phyloP scores from a whole-genome alignment of 2,329 filamentous ascomycete genomes.

The Colletotrichum sp. region DNA sequence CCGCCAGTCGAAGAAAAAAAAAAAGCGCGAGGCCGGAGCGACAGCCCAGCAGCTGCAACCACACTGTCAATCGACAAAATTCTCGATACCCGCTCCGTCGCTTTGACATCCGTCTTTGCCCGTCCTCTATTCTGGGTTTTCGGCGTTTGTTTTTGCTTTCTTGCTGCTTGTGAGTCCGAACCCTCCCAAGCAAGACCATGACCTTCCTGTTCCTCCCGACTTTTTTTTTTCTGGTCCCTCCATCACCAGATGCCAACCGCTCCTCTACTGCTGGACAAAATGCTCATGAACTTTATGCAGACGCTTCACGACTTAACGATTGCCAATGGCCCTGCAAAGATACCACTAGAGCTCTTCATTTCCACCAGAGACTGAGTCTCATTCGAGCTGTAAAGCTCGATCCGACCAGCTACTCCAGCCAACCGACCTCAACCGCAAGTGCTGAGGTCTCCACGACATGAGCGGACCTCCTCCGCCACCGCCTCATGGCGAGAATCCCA shows the following conservation, averaged over 20 bases:
- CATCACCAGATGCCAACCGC: neutral
- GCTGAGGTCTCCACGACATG: constrained; percentile 37
- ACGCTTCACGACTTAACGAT: constrained; percentile 34
- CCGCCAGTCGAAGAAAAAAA: neutral
- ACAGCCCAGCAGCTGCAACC: neutral
- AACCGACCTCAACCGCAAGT: constrained; percentile 13
- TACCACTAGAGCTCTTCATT: constrained; percentile 35
- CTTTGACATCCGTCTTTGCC: constrained; percentile 6
- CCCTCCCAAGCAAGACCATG: neutral
- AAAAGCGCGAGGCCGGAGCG: constrained; percentile 4
- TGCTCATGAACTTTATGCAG: constrained; percentile 12
- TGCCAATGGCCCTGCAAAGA: constrained; percentile 38
- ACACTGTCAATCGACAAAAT: neutral
- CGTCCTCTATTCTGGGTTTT: constrained; percentile 12
- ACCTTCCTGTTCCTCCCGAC: neutral
- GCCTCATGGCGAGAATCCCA: constrained; percentile 81
- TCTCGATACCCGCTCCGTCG: neutral
- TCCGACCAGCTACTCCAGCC: neutral
- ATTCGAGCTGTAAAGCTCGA: neutral
- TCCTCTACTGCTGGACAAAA: neutral
- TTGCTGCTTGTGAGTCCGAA: constrained; percentile 14
- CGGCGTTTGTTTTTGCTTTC: constrained; percentile 22
- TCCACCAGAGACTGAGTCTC: neutral
- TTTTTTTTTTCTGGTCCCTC: neutral
- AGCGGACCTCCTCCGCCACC: constrained; percentile 78